phyloP scores from a whole-genome alignment of 805 yeast genomes.

The Nakazawaea peltata region DNA sequence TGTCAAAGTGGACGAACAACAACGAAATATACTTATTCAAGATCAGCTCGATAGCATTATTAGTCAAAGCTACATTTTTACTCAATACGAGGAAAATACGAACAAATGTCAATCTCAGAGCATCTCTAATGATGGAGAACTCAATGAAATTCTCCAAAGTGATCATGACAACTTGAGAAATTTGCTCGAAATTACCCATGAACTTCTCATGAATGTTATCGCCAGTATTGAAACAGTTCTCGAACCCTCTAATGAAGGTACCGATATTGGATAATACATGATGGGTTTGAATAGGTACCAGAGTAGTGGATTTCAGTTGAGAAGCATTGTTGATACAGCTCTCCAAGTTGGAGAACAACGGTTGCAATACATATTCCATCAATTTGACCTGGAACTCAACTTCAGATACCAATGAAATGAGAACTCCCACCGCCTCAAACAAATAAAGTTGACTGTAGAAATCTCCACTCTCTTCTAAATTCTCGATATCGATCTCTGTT shows the following conservation, averaged over 20 bases:
- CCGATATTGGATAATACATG: constrained; percentile 86
- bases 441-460: constrained; percentile 77
- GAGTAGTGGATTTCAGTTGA: constrained; percentile 27
- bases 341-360: constrained; percentile 68
- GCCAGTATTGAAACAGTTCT: constrained; percentile 23
- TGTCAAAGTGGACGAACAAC: constrained; percentile 47
- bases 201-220: constrained; percentile 25
- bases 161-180: constrained; percentile 73
- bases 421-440: constrained; percentile 79
- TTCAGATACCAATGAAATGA: constrained; percentile 45
- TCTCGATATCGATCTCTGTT: constrained; percentile 27
- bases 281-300: constrained; percentile 65
- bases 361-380: constrained; percentile 62
- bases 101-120: constrained; percentile 81
- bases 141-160: constrained; percentile 70
- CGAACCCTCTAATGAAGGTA: constrained; percentile 82
- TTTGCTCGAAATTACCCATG: constrained; percentile 22
- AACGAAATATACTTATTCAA: constrained; percentile 67
- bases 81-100: constrained; percentile 75
- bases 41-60: constrained; percentile 33
- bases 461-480: constrained; percentile 50
- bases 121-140: constrained; percentile 68
- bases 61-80: constrained; percentile 30
- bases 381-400: constrained; percentile 33
- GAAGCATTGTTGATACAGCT: constrained; percentile 39